Evolutionary conservation across 345 rosid genomes (phyloP).

Genomic region (Geranium brycei): DNA sequence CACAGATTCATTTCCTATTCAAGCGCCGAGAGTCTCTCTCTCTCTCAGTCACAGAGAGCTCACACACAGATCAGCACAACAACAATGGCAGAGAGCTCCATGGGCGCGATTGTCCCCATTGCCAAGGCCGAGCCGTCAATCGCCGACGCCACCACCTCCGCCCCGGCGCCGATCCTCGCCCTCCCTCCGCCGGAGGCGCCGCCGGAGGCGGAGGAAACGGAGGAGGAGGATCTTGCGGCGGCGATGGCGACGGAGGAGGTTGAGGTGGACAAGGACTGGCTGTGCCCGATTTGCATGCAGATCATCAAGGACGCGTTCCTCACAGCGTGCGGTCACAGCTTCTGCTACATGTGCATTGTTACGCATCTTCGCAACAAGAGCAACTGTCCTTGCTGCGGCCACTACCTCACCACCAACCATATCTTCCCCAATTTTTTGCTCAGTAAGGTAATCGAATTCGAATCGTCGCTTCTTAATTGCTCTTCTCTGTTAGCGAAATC

Average conservation of each 20-base stretch:
- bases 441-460: conserved; percentile 24
- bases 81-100: conserved; percentile 18
- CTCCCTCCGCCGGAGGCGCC: background rate
- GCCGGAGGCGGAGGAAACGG: background rate
- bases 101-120: conserved; percentile 20
- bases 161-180: background rate
- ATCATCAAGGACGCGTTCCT: conserved; percentile 37
- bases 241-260: conserved; percentile 3
- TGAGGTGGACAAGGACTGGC: conserved; percentile 24
- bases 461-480: background rate
- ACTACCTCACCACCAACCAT: conserved; percentile 24
- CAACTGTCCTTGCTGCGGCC: conserved; percentile 47
- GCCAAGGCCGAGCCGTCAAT: conserved; percentile 11
- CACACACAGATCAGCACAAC: background rate
- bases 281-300: conserved; percentile 57
- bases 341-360: conserved; percentile 36
- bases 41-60: no score
- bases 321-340: conserved; percentile 48
- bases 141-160: background rate
- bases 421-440: conserved; percentile 44
- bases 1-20: background rate
- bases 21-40: background rate
- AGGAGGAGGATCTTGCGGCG: conserved; percentile 2
- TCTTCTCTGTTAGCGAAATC: no score
- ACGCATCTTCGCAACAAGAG: conserved; percentile 37